phyloP scores from a whole-genome alignment of 495 filamentous ascomycete genomes.

The Penicillium fimorum region DNA sequence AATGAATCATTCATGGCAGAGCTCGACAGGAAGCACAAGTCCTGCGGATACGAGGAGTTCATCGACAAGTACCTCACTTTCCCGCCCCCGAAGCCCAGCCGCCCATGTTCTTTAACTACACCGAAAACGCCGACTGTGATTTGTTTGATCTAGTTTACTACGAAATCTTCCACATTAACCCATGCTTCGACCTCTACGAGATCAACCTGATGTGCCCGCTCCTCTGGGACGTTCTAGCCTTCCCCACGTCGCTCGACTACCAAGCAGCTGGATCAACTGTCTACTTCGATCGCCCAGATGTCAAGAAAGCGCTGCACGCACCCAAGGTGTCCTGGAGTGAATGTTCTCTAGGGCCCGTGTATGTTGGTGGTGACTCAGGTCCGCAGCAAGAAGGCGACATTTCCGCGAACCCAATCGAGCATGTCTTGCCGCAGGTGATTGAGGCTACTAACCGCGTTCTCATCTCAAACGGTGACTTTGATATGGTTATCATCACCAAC shows the following conservation, averaged over 20 bases:
- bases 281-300: conserved; percentile 59
- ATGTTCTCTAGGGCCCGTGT: conserved; percentile 44
- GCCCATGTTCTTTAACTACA: conserved; percentile 33
- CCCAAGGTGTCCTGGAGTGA: conserved; percentile 46
- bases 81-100: conserved; percentile 48
- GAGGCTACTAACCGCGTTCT: conserved; percentile 60
- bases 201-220: conserved; percentile 47
- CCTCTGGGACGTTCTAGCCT: conserved; percentile 49
- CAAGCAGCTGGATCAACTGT: conserved; percentile 41
- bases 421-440: conserved; percentile 60
- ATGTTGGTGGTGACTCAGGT: conserved; percentile 39
- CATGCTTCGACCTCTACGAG: conserved; percentile 62
- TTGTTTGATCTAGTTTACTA: conserved; percentile 49
- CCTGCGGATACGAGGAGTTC: conserved; percentile 57
- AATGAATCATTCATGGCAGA: conserved; percentile 53
- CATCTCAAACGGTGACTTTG: conserved; percentile 57
- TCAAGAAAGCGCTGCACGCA: conserved; percentile 59
- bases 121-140: conserved; percentile 44
- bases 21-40: conserved; percentile 47
- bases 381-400: conserved; percentile 40
- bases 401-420: conserved; percentile 43
- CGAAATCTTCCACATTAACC: conserved; percentile 51
- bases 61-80: conserved; percentile 56
- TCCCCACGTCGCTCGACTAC: conserved; percentile 43
- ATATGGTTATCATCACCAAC: conserved; percentile 58